phyloP scores from a whole-genome alignment of 805 yeast genomes.

The Candida pini region DNA sequence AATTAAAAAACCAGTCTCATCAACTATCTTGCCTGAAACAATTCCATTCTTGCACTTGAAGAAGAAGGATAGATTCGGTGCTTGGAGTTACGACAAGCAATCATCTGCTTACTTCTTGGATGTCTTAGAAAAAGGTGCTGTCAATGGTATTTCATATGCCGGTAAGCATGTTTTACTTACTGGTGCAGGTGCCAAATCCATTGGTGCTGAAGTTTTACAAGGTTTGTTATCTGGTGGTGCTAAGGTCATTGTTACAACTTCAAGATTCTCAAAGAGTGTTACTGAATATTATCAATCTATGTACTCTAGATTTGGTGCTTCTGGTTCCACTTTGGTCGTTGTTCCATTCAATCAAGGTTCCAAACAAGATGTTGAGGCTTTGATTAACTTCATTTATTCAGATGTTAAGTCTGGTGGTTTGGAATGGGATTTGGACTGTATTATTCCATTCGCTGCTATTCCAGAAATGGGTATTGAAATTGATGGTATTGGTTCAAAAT shows the following conservation, averaged over 20 bases:
- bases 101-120: constrained; percentile 77
- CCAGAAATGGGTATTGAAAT: constrained; percentile 98
- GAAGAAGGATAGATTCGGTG: constrained; percentile 63
- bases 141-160: constrained; percentile 86
- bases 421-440: constrained; percentile 96
- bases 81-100: constrained; percentile 79
- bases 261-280: constrained; percentile 87
- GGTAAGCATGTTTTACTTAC: constrained; percentile 87
- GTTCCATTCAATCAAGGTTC: constrained; percentile 99
- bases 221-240: constrained; percentile 98
- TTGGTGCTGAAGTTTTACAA: constrained; percentile 94
- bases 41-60: constrained; percentile 93
- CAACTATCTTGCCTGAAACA: constrained; percentile 71
- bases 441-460: constrained; percentile 97
- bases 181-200: constrained; percentile 99
- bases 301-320: constrained; percentile 89
- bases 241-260: constrained; percentile 91
- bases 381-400: constrained; percentile 79
- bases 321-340: constrained; percentile 87
- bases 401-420: constrained; percentile 82
- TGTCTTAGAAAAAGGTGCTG: constrained; percentile 89
- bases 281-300: constrained; percentile 94
- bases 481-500: constrained; percentile 86
- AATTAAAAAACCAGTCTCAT: constrained; percentile 68
- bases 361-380: constrained; percentile 83